Conservation (phyloP, 176 grass and related monocot genomes). For the Oryza glaberrima region DNA sequence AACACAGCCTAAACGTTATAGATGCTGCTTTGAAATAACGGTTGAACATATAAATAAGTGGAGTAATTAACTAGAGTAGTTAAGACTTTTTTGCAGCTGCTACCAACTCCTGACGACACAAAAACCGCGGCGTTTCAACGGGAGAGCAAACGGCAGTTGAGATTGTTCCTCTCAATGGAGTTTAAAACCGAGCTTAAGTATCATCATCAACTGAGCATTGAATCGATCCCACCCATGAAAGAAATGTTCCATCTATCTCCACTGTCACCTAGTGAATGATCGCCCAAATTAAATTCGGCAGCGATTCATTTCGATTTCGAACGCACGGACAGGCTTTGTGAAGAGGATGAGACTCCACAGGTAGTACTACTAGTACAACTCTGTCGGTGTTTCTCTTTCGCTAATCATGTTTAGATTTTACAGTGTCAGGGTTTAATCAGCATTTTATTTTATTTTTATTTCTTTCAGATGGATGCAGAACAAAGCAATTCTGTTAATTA, state of each 20-base stretch:
- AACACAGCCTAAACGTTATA: not conserved
- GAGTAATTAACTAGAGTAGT: not conserved
- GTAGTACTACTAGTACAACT: not conserved
- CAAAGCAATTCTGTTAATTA: too few species aligned
- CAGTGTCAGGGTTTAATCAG: too few species aligned
- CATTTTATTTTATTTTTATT: too few species aligned
- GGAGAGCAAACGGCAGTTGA: not conserved
- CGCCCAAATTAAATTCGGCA: not conserved
- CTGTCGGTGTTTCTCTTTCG: conserved; percentile 9
- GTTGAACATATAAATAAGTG: not conserved
- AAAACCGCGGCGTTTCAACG: not conserved
- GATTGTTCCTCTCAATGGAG: not conserved
- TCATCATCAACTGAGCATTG: not conserved
- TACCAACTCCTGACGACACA: not conserved
- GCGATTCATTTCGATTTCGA: not conserved
- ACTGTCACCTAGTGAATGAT: not conserved
- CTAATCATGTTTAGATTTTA: not conserved
- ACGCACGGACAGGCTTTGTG: not conserved
- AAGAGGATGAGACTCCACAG: not conserved
- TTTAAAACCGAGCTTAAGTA: not conserved
- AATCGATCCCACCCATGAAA: not conserved
- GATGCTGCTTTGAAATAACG: not conserved
- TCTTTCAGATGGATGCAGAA: too few species aligned
- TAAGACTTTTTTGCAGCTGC: not conserved
- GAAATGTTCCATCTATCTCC: conserved; percentile 28